These are phyloP conservation scores for Quercus alba DNA, from an alignment of 306 rosid species.

Conservation along the genomic window DNA sequence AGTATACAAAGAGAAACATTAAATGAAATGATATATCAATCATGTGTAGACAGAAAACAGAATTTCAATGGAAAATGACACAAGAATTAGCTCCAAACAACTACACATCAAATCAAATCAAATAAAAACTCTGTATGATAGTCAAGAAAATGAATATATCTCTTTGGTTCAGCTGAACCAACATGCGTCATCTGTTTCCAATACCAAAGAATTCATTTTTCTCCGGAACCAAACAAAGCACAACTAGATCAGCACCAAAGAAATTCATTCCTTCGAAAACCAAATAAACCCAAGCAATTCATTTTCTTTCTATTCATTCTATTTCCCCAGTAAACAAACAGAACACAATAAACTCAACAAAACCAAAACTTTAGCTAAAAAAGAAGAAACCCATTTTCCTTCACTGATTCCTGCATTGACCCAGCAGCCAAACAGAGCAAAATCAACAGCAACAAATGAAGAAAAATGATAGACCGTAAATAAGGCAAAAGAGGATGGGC, in stretches of 20 bases:
- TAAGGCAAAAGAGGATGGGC: neutral
- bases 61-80: neutral
- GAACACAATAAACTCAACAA: neutral
- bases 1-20: neutral
- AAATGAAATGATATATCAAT: neutral
- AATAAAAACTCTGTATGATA: neutral
- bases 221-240: slow-evolving; percentile 1
- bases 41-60: neutral
- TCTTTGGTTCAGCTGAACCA: neutral
- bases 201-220: neutral
- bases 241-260: neutral
- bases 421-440: neutral
- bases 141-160: neutral
- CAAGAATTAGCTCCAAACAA: neutral
- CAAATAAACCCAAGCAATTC: neutral
- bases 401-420: neutral
- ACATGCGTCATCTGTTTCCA: neutral
- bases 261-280: neutral
- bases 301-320: neutral
- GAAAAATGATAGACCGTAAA: neutral
- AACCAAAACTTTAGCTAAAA: neutral
- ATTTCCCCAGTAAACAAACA: no score
- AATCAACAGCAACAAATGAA: neutral
- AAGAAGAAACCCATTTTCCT: neutral
- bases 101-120: neutral